These are phyloP conservation scores for Thinopyrum elongatum DNA, from an alignment of 176 grass and related monocot genomes.

Conservation along the genomic window DNA sequence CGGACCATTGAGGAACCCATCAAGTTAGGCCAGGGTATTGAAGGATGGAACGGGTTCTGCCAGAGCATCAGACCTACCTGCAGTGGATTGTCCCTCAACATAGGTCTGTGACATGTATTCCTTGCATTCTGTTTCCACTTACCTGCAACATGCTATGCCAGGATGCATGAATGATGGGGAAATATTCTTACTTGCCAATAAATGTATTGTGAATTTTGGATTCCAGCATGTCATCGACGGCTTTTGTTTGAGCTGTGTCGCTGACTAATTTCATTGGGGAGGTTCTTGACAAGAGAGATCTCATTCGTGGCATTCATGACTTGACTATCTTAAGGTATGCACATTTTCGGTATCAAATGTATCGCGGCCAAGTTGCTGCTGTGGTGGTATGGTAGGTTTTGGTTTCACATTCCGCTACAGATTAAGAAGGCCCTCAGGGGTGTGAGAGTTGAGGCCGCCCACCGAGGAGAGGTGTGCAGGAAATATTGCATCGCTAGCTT, in stretches of 20 bases:
- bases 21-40: too few relatives aligned
- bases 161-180: too few relatives aligned
- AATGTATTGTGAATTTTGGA: background rate
- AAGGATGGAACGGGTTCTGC: too few relatives aligned
- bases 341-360: background rate
- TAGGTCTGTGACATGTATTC: too few relatives aligned
- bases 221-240: constrained; percentile 50
- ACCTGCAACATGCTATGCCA: too few relatives aligned
- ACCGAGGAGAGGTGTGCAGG: constrained; percentile 10
- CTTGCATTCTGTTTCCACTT: too few relatives aligned
- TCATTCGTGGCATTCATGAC: background rate
- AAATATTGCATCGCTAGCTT: constrained; percentile 41
- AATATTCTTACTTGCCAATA: too few relatives aligned
- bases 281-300: constrained; percentile 26
- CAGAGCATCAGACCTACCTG: too few relatives aligned
- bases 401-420: background rate
- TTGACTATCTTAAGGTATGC: constrained; percentile 39
- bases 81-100: too few relatives aligned
- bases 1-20: too few relatives aligned
- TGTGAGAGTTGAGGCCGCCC: constrained; percentile 61
- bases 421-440: constrained; percentile 31
- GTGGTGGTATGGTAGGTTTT: background rate
- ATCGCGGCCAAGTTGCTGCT: background rate
- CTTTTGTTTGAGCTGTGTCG: constrained; percentile 40
- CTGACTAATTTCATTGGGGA: constrained; percentile 38